Evolutionary conservation across 75 land plant species (phyloP).

Genomic region (Pseudotsuga menziesii): DNA sequence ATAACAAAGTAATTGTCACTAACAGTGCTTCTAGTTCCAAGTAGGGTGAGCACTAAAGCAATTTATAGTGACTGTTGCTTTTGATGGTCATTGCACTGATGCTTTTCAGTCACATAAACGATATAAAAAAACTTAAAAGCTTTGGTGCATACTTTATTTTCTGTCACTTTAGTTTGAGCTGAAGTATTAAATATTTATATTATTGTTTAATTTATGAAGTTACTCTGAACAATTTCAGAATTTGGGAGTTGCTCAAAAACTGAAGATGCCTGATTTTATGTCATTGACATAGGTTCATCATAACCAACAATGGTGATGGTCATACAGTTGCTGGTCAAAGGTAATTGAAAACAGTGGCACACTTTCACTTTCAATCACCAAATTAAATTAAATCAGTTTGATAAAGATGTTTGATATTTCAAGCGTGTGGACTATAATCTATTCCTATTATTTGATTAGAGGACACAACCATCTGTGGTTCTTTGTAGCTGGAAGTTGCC

Average conservation of each 20-base stretch:
- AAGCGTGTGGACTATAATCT: neutral
- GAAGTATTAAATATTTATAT: too few relatives aligned
- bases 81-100: too few relatives aligned
- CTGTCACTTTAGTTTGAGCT: too few relatives aligned
- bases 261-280: neutral
- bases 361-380: neutral
- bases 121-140: too few relatives aligned
- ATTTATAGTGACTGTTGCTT: neutral
- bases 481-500: neutral
- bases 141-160: too few relatives aligned
- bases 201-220: neutral
- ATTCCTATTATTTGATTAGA: neutral
- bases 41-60: neutral
- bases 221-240: neutral
- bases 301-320: conserved; percentile 12
- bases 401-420: too few relatives aligned
- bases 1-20: neutral
- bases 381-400: too few relatives aligned
- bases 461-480: neutral
- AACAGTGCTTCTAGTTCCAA: neutral
- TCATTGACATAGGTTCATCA: conserved; percentile 7
- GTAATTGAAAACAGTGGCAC: neutral
- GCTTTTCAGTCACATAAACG: too few relatives aligned
- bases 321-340: conserved; percentile 7
- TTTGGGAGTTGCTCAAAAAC: neutral